A percentile compares a stretch with the other conserved stretches of the same genome.
These are phyloP conservation scores for Schoenoplectus triqueter DNA, from an alignment of 202 grass and related monocot species.

Conservation along the genomic window DNA sequence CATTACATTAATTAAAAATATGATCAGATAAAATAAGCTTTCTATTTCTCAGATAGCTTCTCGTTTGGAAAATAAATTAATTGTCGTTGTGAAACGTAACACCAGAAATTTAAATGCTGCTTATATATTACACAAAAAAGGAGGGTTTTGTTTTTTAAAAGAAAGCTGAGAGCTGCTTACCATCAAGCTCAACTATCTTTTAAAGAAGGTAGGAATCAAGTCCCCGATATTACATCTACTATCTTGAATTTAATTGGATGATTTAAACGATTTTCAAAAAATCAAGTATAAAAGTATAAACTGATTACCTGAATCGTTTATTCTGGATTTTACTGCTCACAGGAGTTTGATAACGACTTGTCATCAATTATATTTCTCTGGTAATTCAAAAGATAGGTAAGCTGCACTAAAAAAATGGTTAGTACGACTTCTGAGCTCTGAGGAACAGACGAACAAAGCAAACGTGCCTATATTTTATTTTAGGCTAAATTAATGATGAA, in stretches of 20 bases:
- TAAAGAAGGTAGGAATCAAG: no score
- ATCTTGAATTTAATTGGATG: neutral
- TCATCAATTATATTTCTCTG: neutral
- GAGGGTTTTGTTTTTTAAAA: neutral
- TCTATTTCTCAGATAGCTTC: no score
- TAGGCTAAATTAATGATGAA: neutral
- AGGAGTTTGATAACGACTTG: neutral
- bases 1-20: no score
- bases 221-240: neutral
- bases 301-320: no score
- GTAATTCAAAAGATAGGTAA: neutral
- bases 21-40: no score
- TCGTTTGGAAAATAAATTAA: no score
- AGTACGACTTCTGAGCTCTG: neutral
- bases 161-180: neutral
- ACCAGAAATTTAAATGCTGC: no score
- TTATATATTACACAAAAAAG: neutral
- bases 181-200: neutral
- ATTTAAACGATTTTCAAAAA: neutral
- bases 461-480: neutral
- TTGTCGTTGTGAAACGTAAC: no score
- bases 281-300: no score
- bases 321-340: neutral
- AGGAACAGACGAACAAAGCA: neutral
- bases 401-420: neutral